phyloP scores from a whole-genome alignment of 352 stramenopile genomes.

The Phytophthora boehmeriae region DNA sequence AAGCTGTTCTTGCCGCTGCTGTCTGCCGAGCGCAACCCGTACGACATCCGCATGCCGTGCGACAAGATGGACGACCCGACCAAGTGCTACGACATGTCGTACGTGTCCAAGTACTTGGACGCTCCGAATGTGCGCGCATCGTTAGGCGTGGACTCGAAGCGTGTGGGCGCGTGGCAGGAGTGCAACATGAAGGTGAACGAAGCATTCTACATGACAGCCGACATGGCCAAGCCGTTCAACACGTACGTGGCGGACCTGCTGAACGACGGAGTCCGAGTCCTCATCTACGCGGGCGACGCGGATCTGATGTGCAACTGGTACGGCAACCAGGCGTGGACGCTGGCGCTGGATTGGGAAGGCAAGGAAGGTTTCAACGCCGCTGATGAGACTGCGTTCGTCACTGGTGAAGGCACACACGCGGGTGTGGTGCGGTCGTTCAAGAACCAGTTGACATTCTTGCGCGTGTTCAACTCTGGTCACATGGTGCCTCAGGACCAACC shows the following conservation, averaged over 20 bases:
- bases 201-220: slow-evolving; percentile 76
- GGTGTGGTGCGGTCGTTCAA: slow-evolving; percentile 48
- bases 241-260: slow-evolving; percentile 89
- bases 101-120: slow-evolving; percentile 83
- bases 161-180: slow-evolving; percentile 74
- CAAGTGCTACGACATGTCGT: slow-evolving; percentile 65
- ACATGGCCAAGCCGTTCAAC: slow-evolving; percentile 94
- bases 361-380: slow-evolving; percentile 85
- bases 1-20: slow-evolving; percentile 56
- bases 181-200: slow-evolving; percentile 93
- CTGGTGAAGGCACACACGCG: slow-evolving; percentile 15
- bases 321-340: slow-evolving; percentile 94
- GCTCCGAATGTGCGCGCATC: slow-evolving; percentile 42
- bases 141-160: slow-evolving; percentile 43
- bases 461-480: slow-evolving; percentile 67
- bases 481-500: slow-evolving; percentile 71
- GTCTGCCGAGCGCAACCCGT: slow-evolving; percentile 46
- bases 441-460: slow-evolving; percentile 60
- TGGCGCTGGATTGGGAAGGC: slow-evolving; percentile 91
- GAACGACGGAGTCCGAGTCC: slow-evolving; percentile 65
- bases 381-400: slow-evolving; percentile 26
- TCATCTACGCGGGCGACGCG: slow-evolving; percentile 97
- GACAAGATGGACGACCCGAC: slow-evolving; percentile 34
- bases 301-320: slow-evolving; percentile 98
- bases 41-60: slow-evolving; percentile 66